phyloP scores from a whole-genome alignment of 768 basidiomycete species.

The Holtermanniella nyarrowii region DNA sequence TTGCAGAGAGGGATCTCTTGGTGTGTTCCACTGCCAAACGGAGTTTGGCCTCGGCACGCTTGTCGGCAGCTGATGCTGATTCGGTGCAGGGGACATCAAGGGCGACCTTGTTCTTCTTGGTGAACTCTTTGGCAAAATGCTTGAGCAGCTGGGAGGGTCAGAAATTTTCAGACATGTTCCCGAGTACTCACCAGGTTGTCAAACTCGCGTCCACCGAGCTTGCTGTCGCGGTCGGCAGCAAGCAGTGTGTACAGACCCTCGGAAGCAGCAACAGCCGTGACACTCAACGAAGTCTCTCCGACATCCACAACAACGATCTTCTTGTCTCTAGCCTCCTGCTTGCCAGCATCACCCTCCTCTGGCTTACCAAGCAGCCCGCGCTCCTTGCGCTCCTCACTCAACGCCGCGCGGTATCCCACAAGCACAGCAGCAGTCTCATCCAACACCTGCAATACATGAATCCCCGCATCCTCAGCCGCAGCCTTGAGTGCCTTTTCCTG shows the following conservation, averaged over 20 bases:
- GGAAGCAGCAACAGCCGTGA: conserved; percentile 36
- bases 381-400: conserved; percentile 37
- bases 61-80: conserved; percentile 52
- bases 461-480: conserved; percentile 69
- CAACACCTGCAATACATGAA: conserved; percentile 72
- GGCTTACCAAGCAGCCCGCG: conserved; percentile 36
- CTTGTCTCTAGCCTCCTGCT: conserved; percentile 40
- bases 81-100: conserved; percentile 53
- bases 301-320: conserved; percentile 41
- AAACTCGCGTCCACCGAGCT: conserved; percentile 41
- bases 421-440: conserved; percentile 75
- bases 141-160: conserved; percentile 57
- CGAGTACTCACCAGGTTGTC: conserved; percentile 38
- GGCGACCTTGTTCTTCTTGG: conserved; percentile 80
- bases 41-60: conserved; percentile 86
- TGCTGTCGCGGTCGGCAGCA: conserved; percentile 38
- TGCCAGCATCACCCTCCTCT: conserved; percentile 38
- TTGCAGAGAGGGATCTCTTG: conserved; percentile 82
- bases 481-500: conserved; percentile 62
- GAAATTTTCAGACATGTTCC: neutral
- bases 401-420: conserved; percentile 43
- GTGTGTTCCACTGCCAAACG: conserved; percentile 87
- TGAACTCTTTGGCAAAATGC: conserved; percentile 90
- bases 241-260: conserved; percentile 42
- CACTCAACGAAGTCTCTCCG: conserved; percentile 41